Base-by-base conservation (phyloP, 805 yeast species). In the Wickerhamiella spandovensis region DNA sequence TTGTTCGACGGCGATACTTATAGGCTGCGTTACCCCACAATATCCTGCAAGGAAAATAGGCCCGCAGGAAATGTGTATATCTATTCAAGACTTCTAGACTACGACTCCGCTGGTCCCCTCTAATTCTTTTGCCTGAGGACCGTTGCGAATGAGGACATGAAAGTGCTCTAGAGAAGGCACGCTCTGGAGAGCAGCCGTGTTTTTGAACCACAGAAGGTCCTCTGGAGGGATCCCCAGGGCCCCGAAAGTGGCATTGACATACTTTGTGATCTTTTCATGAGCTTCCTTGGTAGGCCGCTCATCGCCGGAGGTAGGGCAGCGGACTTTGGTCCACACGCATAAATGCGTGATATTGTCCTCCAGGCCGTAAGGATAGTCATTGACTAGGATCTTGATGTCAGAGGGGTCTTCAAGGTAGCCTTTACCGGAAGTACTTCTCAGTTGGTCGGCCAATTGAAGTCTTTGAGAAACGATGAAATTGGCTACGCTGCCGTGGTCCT, bases 291-390 rank as follows among this genome's bases (percentile, higher is more conserved):
- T 64, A 2, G 58, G 57, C 30, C 47, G 51, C 48, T 54, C 56
- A 52, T 73, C 76, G 3, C 78, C 77, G n/a, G n/a, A n/a, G 17
- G 63, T 58, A 7, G 73, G 72, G 13, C 76, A 71, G 8, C 64
- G 62, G 22, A 68, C 61, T 56, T 76, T 74, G 13, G 76, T 64
- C 83, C 83, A 78, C 17, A 78, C 74, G 39, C 81, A 78, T 41
- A 77, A 59, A 57, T 78, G 83, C 20, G 58, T 58, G 43, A 78
- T 70, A 39, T 72, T 72, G 3, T 58, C 54, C 38, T 69, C 78
- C 49, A 78, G 70, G 51, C 72, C 73, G 61, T 78, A 78, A 1
- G 81, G 80, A 61, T 75, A 78, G 57, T 76, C 79, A 58, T 78
- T 78, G 47, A 56, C 59, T 25, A 77, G 61, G 30, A 78, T 69